Evolutionary conservation across 2,329 filamentous ascomycete species (phyloP), one percentile per base, ranked within the genome.

Genomic region (Periconia sp.): DNA sequence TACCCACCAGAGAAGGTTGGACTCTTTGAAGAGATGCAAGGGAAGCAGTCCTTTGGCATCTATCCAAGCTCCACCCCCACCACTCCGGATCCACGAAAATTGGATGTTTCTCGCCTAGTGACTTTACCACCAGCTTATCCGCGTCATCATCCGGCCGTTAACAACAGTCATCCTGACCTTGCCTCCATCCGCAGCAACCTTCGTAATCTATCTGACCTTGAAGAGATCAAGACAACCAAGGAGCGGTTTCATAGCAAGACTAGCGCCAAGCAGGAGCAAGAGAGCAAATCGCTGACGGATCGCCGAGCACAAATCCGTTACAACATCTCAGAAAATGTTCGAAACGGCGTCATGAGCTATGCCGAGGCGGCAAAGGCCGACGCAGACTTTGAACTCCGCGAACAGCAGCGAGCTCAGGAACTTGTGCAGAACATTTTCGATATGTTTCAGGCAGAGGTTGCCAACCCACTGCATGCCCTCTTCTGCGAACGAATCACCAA

Each of bases 71-170:
- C 74, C 29, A 67, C 70, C 1, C 71, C 73, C 8, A 59, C 72
- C 9, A 75, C 74, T 7, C 73, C 75, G 10, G 76, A 79, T 72
- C 78, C 57, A 18, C 72, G 70, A 16, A 83, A 83, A 44, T 73
- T 97, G 3, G 92, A 99, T 61, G 87, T 97, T 18, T 97, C 94
- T 3, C 82, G 94, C 19, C 82, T 99, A 1, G 88, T 99, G 4
- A 96, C 94, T 0, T 78, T 99, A 21, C 94, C 94, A 7, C 94
- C 94, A 1, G 89, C 94, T 2, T 97, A 95, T 66, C 94, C 94
- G 1, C 86, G 92, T 6, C 92, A 97, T 62, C 88, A 97, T 59
- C 94, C 94, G 7, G 94, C 94, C 0, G 89, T 97, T 12, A 96
- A 95, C 68, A 99, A 97, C 63, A 95, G 84, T 56, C 94, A 99